Percentiles rank a stretch among this genome's conserved stretches.
Evolutionary conservation across 2,329 filamentous ascomycete genomes (phyloP).

Genomic region (Ophiostoma quercus): DNA sequence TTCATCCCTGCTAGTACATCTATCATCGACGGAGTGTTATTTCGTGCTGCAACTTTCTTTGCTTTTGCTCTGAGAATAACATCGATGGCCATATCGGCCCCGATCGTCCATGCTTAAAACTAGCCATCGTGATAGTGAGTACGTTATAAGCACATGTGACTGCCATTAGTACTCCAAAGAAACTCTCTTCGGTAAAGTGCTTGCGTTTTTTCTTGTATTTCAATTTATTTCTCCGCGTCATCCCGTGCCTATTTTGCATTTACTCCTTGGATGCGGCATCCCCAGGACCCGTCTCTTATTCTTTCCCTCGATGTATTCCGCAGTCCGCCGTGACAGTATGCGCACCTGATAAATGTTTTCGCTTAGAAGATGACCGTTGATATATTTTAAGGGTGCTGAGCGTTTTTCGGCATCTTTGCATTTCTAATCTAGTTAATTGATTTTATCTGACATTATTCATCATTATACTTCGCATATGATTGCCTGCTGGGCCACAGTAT

Average conservation of each 20-base stretch:
- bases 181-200: neutral
- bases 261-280: neutral
- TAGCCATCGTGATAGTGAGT: neutral
- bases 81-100: neutral
- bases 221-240: neutral
- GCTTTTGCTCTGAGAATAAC: neutral
- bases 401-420: too few species aligned
- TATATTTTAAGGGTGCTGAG: too few species aligned
- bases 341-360: neutral
- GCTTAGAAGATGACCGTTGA: too few species aligned
- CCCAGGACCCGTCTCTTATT: neutral
- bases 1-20: neutral
- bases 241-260: neutral
- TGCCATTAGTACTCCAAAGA: neutral
- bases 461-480: neutral
- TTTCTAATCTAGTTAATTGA: neutral
- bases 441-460: neutral
- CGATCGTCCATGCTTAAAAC: neutral
- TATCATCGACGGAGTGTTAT: neutral
- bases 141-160: neutral
- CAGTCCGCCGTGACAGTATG: neutral
- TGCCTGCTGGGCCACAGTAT: neutral
- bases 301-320: neutral
- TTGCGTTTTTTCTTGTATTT: neutral
- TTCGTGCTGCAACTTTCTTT: neutral